Percentiles rank a stretch among this genome's conserved stretches.
phyloP scores from a whole-genome alignment of 1,284 basidiomycete genomes.

The Inonotus hispidus region DNA sequence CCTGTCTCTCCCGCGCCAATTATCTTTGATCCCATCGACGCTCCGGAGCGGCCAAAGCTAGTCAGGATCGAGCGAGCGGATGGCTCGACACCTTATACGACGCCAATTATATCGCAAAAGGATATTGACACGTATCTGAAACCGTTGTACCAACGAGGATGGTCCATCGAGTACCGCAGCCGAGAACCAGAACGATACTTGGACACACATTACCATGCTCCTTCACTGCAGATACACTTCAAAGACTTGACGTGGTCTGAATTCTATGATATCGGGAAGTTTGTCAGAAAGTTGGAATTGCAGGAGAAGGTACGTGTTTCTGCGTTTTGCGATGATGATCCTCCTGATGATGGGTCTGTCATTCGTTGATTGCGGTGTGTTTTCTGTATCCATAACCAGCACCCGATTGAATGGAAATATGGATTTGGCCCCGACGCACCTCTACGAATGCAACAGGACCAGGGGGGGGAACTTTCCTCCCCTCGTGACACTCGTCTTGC shows the following conservation, averaged over 20 bases:
- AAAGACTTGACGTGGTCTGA: slow-evolving; percentile 20
- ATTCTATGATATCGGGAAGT: neutral
- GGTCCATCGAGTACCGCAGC: slow-evolving; percentile 25
- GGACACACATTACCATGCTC: slow-evolving; percentile 1
- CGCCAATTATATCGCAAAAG: no score
- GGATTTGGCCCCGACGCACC: no score
- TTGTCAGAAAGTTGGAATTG: neutral
- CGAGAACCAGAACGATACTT: neutral
- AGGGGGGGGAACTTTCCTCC: no score
- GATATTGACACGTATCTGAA: slow-evolving; percentile 30
- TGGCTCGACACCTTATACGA: neutral
- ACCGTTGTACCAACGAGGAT: slow-evolving; percentile 31
- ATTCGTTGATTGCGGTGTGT: no score
- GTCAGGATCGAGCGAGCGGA: neutral
- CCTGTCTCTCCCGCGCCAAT: neutral
- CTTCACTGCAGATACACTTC: slow-evolving; percentile 13
- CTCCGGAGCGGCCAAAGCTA: neutral
- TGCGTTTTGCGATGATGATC: no score
- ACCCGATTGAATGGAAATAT: no score
- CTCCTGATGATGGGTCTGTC: no score
- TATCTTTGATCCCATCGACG: neutral
- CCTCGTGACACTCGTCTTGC: no score
- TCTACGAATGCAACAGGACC: no score
- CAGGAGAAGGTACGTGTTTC: no score
- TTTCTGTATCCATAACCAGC: no score